phyloP scores from a whole-genome alignment of 75 land plant species.

The Ceratopteris richardii region DNA sequence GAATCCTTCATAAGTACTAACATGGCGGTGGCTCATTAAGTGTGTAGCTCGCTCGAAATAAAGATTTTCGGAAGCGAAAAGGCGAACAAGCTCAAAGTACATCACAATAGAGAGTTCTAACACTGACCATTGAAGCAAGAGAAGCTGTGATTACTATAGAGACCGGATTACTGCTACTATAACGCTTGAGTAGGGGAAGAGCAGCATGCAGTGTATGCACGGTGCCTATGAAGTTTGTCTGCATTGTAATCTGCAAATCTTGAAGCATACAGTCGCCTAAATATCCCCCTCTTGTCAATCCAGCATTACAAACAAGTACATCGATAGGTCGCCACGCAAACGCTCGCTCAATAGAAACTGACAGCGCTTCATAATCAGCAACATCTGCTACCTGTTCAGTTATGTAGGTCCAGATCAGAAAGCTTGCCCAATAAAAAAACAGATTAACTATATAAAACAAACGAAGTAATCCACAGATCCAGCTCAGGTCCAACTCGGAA shows the following conservation, averaged over 20 bases:
- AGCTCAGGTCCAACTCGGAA: no score
- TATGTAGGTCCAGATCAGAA: no score
- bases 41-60: no score
- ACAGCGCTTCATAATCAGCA: slow-evolving; percentile 12
- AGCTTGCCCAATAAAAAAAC: no score
- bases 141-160: slow-evolving; percentile 35
- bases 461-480: no score
- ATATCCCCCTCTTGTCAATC: slow-evolving; percentile 25
- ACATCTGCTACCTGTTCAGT: slow-evolving; percentile 19
- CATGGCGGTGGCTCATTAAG: no score
- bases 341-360: not conserved
- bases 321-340: slow-evolving; percentile 34
- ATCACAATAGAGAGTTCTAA: no score
- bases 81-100: no score
- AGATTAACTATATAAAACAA: no score
- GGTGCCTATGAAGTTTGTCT: slow-evolving; percentile 30
- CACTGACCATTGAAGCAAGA: slow-evolving; percentile 32
- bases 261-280: slow-evolving; percentile 19
- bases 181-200: slow-evolving; percentile 26
- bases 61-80: no score
- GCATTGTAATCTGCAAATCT: slow-evolving; percentile 20
- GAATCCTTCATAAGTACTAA: no score
- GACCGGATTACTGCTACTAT: slow-evolving; percentile 9
- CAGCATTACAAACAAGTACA: slow-evolving; percentile 32
- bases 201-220: slow-evolving; percentile 26